Base-by-base conservation (phyloP, 768 basidiomycete genomes). In the Mycena floridula region DNA sequence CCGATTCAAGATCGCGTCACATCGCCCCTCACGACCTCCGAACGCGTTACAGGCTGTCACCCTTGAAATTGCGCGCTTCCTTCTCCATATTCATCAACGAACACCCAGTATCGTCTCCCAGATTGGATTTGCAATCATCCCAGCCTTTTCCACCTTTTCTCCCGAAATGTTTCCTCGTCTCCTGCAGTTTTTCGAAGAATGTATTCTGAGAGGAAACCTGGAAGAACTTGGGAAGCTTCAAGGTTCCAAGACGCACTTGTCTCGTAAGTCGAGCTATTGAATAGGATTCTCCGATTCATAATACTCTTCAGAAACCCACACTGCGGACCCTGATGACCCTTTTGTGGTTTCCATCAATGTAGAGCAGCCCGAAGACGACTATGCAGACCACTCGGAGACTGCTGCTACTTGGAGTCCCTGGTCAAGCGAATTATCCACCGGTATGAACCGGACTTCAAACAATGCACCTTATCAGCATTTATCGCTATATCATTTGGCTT, bases 1-100 rank as follows among this genome's bases (percentile, higher is more conserved):
- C 55, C 78, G 86, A 2, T 86, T 77, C 60, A 73, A 74, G 48
- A 70, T 77, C 2, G 60, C 71, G 9, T 68, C 63, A 7, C 80
- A 82, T 13, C 73, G 82, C 4, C 85, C 82, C 3, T 68, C 68
- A 0, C 72, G 77, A 23, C 89, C 89, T 12, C 85, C 88, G 3
- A 79, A 88, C 55, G 70, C 86, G 3, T 62, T 93, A n/a, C 89
- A 91, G 53, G 73, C 79, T 1, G 59, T 84, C 23, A 74, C 73
- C 4, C 63, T 93, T 25, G 86, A 89, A 59, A 73, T 90, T 18
- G 85, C 85, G 3, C 77, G 77, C 47, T 75, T 80, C 50, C 71
- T 93, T 21, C 61, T 81, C 20, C 69, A 79, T 46, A 62, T 66
- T 23, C 76, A 84, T 50, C 66, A 68, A 5, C 66, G 72, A 45